Percentiles rank a stretch among this genome's conserved stretches.
These are phyloP conservation scores for Cryphonectria japonica DNA, from an alignment of 2,329 filamentous ascomycete genomes.

Conservation along the genomic window DNA sequence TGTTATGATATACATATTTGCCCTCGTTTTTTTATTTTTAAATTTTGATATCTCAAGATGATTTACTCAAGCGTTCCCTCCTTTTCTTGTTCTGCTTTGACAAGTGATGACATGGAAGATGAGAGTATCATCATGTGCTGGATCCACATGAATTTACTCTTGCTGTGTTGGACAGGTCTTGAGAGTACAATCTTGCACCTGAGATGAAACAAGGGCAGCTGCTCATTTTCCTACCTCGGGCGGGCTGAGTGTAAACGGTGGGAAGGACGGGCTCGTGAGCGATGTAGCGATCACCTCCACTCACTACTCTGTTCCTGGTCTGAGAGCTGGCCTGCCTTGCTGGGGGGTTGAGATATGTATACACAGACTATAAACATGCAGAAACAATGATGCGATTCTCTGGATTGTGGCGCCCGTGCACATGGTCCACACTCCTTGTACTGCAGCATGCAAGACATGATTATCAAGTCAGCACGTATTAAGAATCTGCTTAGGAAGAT, in stretches of 20 bases:
- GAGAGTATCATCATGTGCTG: not conserved
- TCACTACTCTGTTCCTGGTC: not conserved
- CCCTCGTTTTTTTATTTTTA: not conserved
- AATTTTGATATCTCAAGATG: not conserved
- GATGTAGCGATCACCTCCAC: not conserved
- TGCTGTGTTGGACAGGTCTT: not conserved
- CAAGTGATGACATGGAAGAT: not conserved
- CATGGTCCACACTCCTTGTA: too few species aligned
- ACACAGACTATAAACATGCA: too few species aligned
- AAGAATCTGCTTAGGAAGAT: too few species aligned
- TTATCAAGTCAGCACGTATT: too few species aligned
- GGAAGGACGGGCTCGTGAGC: not conserved
- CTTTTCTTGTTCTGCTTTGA: not conserved
- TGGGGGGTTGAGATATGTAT: not conserved
- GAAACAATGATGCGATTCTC: too few species aligned
- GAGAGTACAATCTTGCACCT: not conserved
- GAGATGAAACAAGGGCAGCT: not conserved
- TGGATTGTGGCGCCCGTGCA: too few species aligned
- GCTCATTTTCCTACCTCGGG: not conserved
- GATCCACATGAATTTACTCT: not conserved
- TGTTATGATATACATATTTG: slow-evolving; percentile 14
- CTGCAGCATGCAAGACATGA: too few species aligned
- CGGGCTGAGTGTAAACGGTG: not conserved
- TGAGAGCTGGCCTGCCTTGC: too few species aligned
- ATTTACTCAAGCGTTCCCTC: not conserved